phyloP scores from a whole-genome alignment of 768 basidiomycete species.

The Artomyces pyxidatus region DNA sequence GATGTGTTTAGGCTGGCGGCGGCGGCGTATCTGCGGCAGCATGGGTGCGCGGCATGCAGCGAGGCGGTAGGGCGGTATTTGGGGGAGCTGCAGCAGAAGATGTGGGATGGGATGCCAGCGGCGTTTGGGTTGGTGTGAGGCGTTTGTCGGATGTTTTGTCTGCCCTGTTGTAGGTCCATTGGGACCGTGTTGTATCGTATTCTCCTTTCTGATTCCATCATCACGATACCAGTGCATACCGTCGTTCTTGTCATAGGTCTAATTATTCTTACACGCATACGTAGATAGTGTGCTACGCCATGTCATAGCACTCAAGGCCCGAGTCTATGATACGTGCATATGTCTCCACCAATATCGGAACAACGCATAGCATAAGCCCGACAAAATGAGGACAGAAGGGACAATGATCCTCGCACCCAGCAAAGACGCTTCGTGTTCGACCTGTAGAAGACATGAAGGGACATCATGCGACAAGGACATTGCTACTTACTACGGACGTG shows the following conservation, averaged over 20 bases:
- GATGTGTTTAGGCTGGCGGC: background rate
- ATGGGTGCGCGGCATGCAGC: conserved; percentile 9
- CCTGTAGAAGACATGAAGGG: conserved; percentile 28
- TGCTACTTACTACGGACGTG: conserved; percentile 55
- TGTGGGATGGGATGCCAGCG: conserved; percentile 8
- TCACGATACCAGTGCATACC: too few species aligned
- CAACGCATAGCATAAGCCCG: conserved; percentile 33
- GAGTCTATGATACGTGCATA: background rate
- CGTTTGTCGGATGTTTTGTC: too few species aligned
- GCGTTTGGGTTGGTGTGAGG: background rate
- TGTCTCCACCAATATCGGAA: conserved; percentile 32
- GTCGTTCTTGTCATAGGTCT: too few species aligned
- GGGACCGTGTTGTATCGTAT: background rate
- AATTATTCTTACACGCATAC: too few species aligned
- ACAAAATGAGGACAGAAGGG: conserved; percentile 31
- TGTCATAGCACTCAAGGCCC: too few species aligned
- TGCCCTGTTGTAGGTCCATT: background rate
- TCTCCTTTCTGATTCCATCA: background rate
- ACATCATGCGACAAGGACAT: background rate
- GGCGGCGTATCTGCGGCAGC: background rate
- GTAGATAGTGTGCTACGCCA: too few species aligned
- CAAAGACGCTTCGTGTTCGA: conserved; percentile 67
- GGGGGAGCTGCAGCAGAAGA: background rate
- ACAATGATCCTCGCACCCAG: conserved; percentile 42
- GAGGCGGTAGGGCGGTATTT: conserved; percentile 1